Conservation (phyloP, 495 filamentous ascomycete species). For the Penicillium ucsense region DNA sequence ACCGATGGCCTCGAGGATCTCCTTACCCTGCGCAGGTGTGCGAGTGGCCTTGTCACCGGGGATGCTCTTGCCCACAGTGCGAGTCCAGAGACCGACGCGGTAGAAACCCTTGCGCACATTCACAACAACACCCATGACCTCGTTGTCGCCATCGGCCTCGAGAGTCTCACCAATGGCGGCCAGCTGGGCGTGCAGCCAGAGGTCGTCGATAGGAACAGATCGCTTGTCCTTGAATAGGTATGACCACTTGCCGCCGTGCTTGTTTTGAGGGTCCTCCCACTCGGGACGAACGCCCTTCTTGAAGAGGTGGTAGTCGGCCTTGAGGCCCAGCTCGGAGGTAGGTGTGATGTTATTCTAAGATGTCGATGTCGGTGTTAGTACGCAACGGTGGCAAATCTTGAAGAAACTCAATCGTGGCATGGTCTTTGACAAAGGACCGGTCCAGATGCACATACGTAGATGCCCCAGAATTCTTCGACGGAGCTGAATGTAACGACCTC, state of each 20-base stretch:
- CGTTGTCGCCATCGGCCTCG: slow-evolving; percentile 79
- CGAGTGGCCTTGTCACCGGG: slow-evolving; percentile 65
- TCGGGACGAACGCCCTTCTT: slow-evolving; percentile 94
- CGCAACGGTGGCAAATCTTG: too few relatives aligned
- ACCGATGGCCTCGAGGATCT: slow-evolving; percentile 74
- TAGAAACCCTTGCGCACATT: slow-evolving; percentile 98
- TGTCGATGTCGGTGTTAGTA: not conserved
- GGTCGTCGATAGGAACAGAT: slow-evolving; percentile 77
- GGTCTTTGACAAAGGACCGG: not conserved
- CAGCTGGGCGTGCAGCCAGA: slow-evolving; percentile 96
- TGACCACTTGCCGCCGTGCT: slow-evolving; percentile 98
- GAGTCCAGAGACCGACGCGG: slow-evolving; percentile 88
- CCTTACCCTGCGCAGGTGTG: slow-evolving; percentile 68
- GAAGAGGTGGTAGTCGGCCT: slow-evolving; percentile 99
- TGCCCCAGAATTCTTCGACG: slow-evolving; percentile 99
- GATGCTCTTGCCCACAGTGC: slow-evolving; percentile 75
- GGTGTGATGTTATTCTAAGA: slow-evolving; percentile 94
- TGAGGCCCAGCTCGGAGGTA: slow-evolving; percentile 87
- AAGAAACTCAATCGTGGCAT: too few relatives aligned
- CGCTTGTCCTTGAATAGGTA: slow-evolving; percentile 96
- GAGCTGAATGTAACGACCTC: slow-evolving; percentile 97
- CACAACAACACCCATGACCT: slow-evolving; percentile 98
- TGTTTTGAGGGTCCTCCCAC: slow-evolving; percentile 97
- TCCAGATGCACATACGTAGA: slow-evolving; percentile 64
- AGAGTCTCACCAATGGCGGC: slow-evolving; percentile 96